A percentile compares a stretch with the other conserved stretches of the same genome.
These are phyloP conservation scores for Aspergillus leporis DNA, from an alignment of 495 filamentous ascomycete species.

Conservation along the genomic window DNA sequence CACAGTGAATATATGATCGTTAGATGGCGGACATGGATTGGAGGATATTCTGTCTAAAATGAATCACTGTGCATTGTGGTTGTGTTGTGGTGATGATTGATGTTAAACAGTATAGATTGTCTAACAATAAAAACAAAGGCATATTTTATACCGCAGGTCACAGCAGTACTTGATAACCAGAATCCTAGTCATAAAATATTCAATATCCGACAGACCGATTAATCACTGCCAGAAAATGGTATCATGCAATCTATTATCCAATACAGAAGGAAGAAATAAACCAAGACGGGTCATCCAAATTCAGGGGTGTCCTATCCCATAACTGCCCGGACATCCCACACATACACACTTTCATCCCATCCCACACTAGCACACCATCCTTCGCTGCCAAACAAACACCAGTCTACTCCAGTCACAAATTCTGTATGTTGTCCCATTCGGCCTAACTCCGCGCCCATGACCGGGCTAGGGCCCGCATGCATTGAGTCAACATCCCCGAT, in stretches of 20 bases:
- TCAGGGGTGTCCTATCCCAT: slow-evolving; percentile 44
- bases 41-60: neutral
- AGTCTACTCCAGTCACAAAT: slow-evolving; percentile 96
- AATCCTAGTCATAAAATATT: slow-evolving; percentile 5
- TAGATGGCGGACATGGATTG: neutral
- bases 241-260: slow-evolving; percentile 31
- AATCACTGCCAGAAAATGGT: slow-evolving; percentile 21
- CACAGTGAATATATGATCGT: neutral
- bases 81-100: neutral
- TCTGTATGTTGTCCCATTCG: slow-evolving; percentile 91
- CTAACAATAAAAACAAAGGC: neutral
- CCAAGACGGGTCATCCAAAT: slow-evolving; percentile 3
- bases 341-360: slow-evolving; percentile 88
- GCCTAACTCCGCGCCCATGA: slow-evolving; percentile 70
- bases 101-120: slow-evolving; percentile 1
- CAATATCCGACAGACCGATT: neutral
- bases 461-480: slow-evolving; percentile 39
- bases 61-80: neutral
- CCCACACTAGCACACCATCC: slow-evolving; percentile 93
- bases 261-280: slow-evolving; percentile 20
- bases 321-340: slow-evolving; percentile 82
- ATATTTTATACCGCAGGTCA: slow-evolving; percentile 2
- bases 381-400: slow-evolving; percentile 93
- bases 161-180: slow-evolving; percentile 1
- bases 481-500: slow-evolving; percentile 46